Evolutionary conservation across 352 stramenopile species (phyloP).

Genomic region (Globisporangium perplexum): DNA sequence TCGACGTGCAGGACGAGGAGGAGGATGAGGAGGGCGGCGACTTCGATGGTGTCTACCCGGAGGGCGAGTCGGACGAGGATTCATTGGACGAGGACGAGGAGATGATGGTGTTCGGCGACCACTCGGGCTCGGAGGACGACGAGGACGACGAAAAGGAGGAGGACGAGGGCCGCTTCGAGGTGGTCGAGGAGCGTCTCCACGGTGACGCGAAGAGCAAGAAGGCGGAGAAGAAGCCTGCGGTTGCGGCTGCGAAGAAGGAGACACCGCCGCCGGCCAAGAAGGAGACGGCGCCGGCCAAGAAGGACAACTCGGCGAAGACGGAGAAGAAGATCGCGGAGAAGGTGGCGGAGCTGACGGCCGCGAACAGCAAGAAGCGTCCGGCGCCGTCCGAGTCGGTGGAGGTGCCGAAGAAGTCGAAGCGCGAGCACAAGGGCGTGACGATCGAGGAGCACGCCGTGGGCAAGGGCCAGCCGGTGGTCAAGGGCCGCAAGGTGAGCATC

Average conservation of each 20-base stretch:
- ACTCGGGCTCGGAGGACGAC: constrained; percentile 29
- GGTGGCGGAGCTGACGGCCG: constrained; percentile 38
- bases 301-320: constrained; percentile 35
- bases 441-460: constrained; percentile 73
- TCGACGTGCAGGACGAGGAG: constrained; percentile 73
- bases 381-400: constrained; percentile 51
- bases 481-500: constrained; percentile 75
- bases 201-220: constrained; percentile 30
- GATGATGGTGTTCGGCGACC: constrained; percentile 59
- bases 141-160: constrained; percentile 34
- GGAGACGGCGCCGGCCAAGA: constrained; percentile 26
- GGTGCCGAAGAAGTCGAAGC: constrained; percentile 78
- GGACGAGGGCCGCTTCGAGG: constrained; percentile 52
- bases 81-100: constrained; percentile 45
- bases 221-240: constrained; percentile 14
- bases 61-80: constrained; percentile 26
- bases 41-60: constrained; percentile 28
- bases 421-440: constrained; percentile 71
- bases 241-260: constrained; percentile 16
- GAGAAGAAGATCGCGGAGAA: constrained; percentile 50
- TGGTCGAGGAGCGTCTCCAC: constrained; percentile 67
- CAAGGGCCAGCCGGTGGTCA: constrained; percentile 52
- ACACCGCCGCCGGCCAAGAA: constrained; percentile 14
- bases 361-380: constrained; percentile 59
- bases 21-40: constrained; percentile 53